Conservation (phyloP, 129 eudicot genomes). For the Artemisia tridentata region DNA sequence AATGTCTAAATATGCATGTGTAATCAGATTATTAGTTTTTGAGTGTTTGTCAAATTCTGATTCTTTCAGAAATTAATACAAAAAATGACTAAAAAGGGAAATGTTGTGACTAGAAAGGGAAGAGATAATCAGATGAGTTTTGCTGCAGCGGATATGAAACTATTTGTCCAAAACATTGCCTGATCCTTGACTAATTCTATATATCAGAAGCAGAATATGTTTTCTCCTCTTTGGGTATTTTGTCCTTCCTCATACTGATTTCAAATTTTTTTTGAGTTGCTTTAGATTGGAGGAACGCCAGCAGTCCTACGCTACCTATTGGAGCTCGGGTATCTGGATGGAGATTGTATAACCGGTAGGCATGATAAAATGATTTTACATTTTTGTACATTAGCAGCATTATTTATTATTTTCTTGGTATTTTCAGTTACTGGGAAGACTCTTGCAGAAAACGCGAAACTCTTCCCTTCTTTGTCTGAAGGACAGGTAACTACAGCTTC, state of each 20-base stretch:
- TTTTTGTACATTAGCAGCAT: not conserved
- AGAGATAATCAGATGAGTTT: no score
- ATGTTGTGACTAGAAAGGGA: no score
- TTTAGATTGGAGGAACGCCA: slow-evolving; percentile 98
- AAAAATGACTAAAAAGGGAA: no score
- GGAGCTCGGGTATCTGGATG: slow-evolving; percentile 86
- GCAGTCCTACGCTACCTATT: slow-evolving; percentile 75
- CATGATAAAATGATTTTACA: not conserved
- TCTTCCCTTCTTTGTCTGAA: slow-evolving; percentile 79
- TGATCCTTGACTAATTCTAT: no score
- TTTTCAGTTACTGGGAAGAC: slow-evolving; percentile 55
- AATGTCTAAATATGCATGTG: no score
- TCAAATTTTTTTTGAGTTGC: slow-evolving; percentile 4
- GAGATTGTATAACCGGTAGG: slow-evolving; percentile 94
- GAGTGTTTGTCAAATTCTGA: no score
- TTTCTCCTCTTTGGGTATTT: not conserved
- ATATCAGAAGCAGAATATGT: no score
- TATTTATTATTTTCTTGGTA: not conserved
- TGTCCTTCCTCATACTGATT: not conserved
- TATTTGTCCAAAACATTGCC: not conserved
- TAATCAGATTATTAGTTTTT: no score
- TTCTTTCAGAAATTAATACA: no score
- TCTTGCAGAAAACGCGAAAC: slow-evolving; percentile 87
- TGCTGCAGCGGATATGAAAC: no score
- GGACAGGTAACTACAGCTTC: slow-evolving; percentile 60